A percentile compares a stretch with the other conserved stretches of the same genome.
These are phyloP conservation scores for Phoma sp. DNA, from an alignment of 2,329 filamentous ascomycete species.

Conservation along the genomic window DNA sequence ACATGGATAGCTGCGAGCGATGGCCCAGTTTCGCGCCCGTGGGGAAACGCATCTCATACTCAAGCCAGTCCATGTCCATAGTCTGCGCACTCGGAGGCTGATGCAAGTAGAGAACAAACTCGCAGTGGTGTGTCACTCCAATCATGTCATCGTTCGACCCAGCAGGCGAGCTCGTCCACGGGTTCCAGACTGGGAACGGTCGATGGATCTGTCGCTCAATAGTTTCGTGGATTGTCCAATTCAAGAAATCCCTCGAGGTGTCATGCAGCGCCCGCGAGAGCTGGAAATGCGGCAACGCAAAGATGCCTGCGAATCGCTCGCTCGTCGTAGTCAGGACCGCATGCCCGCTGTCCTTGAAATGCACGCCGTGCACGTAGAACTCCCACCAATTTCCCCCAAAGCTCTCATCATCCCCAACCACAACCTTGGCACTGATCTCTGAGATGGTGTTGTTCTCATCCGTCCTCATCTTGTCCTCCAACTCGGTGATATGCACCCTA, in stretches of 20 bases:
- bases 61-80: conserved; percentile 58
- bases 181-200: conserved; percentile 62
- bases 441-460: conserved; percentile 60
- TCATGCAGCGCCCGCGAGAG: conserved; percentile 63
- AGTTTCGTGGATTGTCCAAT: conserved; percentile 72
- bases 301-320: conserved; percentile 86
- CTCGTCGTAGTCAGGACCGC: conserved; percentile 88
- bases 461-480: conserved; percentile 47
- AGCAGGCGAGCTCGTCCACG: conserved; percentile 77
- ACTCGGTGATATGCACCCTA: conserved; percentile 70
- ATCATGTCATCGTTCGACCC: conserved; percentile 63
- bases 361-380: conserved; percentile 80
- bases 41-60: conserved; percentile 66
- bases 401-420: conserved; percentile 74
- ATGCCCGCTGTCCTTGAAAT: conserved; percentile 82
- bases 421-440: conserved; percentile 73
- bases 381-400: conserved; percentile 76
- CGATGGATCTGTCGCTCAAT: conserved; percentile 72
- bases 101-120: conserved; percentile 87
- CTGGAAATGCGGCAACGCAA: conserved; percentile 84
- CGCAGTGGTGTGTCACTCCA: conserved; percentile 80
- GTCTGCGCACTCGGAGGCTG: conserved; percentile 52
- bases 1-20: conserved; percentile 63
- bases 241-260: conserved; percentile 65
- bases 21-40: conserved; percentile 62